Evolutionary conservation across 1,139 yeast species (phyloP).

Genomic region (Candida albicans): DNA sequence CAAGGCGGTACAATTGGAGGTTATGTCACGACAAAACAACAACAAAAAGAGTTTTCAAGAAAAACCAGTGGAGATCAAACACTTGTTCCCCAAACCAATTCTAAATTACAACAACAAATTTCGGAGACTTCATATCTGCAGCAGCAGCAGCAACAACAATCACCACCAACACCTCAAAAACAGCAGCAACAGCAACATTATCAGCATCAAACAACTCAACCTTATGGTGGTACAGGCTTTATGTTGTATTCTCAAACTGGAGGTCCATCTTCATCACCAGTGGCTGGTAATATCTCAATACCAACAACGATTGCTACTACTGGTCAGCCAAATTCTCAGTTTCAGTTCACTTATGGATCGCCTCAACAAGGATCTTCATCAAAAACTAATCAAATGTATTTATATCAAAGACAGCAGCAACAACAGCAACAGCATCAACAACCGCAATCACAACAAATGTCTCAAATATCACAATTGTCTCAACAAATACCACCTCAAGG

Average conservation of each 20-base stretch:
- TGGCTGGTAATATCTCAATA: neutral
- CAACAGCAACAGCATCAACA: constrained; percentile 4
- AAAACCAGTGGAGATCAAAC: neutral
- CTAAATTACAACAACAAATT: constrained; percentile 3
- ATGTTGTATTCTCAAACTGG: constrained; percentile 14
- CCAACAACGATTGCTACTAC: neutral
- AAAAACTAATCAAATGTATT: constrained; percentile 7
- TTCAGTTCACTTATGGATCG: constrained; percentile 10
- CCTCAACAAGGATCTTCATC: constrained; percentile 7
- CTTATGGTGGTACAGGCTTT: constrained; percentile 7
- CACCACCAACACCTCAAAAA: constrained; percentile 8
- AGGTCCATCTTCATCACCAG: constrained; percentile 1
- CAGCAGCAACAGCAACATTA: constrained; percentile 7
- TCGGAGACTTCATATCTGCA: neutral
- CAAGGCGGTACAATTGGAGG: neutral
- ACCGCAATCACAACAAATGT: neutral
- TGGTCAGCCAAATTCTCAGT: constrained; percentile 4
- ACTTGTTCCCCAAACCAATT: neutral
- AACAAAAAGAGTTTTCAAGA: constrained; percentile 1
- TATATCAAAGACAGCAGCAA: constrained; percentile 10
- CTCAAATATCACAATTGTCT: neutral
- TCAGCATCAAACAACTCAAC: constrained; percentile 8
- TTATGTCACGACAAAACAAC: constrained; percentile 3
- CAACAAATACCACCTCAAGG: no score
- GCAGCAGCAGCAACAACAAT: constrained; percentile 6